Base-by-base conservation (phyloP, 1,284 basidiomycete genomes). In the Salmacisia buchloeana region DNA sequence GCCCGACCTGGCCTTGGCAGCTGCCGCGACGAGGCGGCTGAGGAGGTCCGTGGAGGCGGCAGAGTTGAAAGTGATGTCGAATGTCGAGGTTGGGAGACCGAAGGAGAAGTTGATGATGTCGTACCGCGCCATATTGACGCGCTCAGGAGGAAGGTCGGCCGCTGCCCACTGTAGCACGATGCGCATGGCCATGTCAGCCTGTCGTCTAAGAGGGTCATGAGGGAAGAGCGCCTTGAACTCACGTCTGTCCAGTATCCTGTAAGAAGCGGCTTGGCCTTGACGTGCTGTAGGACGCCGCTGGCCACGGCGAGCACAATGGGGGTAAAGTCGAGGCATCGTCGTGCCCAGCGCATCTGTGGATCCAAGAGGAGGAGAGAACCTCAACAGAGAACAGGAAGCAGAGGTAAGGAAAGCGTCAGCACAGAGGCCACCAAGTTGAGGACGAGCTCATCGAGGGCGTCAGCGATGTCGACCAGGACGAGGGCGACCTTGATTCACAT, bases 81-180 rank as follows among this genome's bases (percentile, higher is more conserved):
- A 65, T 15, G 65, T 36, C 33, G 61, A 31, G 0, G 67, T 69
- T n/a, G 73, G 73, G 2, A 71, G 59, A 2, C 69, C 75, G 64
- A 76, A 76, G 2, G 75, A 72, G 46, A 68, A 76, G 39, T 74
- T 68, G 66, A 76, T 59, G 36, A 72, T 63, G 63, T 75, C 73
- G 58, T 69, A 76, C 45, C 71, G 69, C 62, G 54, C 46, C 29
- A 68, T 72, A 52, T 73, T 70, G 59, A 76, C 71, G 25, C 61
- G 25, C 21, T 67, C 60, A 5, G 72, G 65, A 0, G 71, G 64
- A 10, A 75, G 62, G 15, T 29, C 54, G 38, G 43, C 57, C 1
- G 59, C 59, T n/a, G 63, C 49, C 74, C 74, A 76, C 39, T 73
- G 33, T 9, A 38, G 25, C 4, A 38, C 35, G 34, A 25, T 7